Conservation (phyloP, 2,329 filamentous ascomycete genomes). For the Leptographium radiaticola region DNA sequence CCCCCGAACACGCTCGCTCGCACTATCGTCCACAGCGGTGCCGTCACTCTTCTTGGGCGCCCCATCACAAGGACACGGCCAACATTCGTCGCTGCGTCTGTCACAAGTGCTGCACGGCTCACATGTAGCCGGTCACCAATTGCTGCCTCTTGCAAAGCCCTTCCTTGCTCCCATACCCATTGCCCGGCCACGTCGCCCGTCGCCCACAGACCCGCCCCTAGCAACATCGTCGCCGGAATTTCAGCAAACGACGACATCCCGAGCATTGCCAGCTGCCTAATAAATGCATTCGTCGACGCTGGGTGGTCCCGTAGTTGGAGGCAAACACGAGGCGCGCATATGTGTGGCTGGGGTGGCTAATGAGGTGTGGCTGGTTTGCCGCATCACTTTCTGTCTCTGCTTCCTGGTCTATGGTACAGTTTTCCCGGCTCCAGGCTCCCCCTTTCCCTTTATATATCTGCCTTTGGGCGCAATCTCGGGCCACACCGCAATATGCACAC, state of each 20-base stretch:
- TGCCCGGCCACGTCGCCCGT: background rate
- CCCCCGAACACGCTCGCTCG: constrained; percentile 14
- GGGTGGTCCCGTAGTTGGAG: too few relatives aligned
- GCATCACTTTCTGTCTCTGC: background rate
- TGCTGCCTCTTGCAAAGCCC: background rate
- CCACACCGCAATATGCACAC: background rate
- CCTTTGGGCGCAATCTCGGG: background rate
- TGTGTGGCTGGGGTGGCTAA: background rate
- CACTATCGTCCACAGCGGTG: constrained; percentile 6
- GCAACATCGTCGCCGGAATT: background rate
- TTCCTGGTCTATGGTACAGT: background rate
- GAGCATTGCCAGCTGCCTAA: too few relatives aligned
- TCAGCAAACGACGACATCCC: background rate
- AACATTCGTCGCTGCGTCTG: background rate
- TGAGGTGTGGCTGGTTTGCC: background rate
- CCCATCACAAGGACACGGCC: background rate
- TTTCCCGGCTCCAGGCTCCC: background rate
- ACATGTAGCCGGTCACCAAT: too few relatives aligned
- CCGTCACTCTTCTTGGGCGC: too few relatives aligned
- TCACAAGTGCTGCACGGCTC: background rate
- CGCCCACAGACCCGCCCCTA: background rate
- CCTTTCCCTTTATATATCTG: background rate
- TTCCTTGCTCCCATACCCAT: background rate
- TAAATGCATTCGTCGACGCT: too few relatives aligned
- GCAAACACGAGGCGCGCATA: too few relatives aligned